Percentiles rank a stretch among this genome's conserved stretches.
Conservation (phyloP, 768 basidiomycete species). For the Megacollybia marginata region DNA sequence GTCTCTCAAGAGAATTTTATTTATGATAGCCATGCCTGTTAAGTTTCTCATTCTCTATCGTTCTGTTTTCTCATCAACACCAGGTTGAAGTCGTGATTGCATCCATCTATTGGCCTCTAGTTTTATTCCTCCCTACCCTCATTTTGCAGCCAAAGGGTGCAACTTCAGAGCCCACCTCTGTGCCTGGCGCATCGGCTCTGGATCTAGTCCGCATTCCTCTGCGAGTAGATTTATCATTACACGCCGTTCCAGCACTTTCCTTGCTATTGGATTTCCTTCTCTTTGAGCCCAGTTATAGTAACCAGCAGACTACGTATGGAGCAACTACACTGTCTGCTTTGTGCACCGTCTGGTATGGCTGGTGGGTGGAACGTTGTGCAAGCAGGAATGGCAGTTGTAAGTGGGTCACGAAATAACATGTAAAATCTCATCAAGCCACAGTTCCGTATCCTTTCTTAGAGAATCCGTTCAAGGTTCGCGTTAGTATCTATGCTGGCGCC, state of each 20-base stretch:
- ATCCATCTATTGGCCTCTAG: slow-evolving; percentile 63
- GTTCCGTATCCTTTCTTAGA: slow-evolving; percentile 83
- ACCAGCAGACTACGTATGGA: slow-evolving; percentile 15
- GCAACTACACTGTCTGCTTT: slow-evolving; percentile 22
- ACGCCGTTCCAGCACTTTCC: slow-evolving; percentile 51
- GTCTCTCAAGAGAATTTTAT: slow-evolving; percentile 43
- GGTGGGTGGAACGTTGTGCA: slow-evolving; percentile 65
- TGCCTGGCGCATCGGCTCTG: slow-evolving; percentile 16
- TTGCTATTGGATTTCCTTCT: slow-evolving; percentile 63
- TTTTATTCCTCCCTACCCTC: slow-evolving; percentile 46
- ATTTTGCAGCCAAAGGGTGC: slow-evolving; percentile 34
- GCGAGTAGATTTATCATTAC: slow-evolving; percentile 54
- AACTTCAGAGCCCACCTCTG: slow-evolving; percentile 20
- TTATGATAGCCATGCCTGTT: slow-evolving; percentile 66
- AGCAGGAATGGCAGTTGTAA: slow-evolving; percentile 53
- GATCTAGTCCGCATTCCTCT: slow-evolving; percentile 37
- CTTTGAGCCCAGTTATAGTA: slow-evolving; percentile 50
- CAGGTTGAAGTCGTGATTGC: slow-evolving; percentile 32
- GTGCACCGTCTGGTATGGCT: slow-evolving; percentile 42
- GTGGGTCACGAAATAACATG: slow-evolving; percentile 16
- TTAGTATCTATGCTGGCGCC: slow-evolving; percentile 52
- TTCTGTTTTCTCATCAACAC: background rate
- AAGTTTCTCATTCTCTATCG: slow-evolving; percentile 9
- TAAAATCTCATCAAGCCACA: slow-evolving; percentile 13
- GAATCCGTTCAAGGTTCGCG: slow-evolving; percentile 40